Base-by-base conservation (phyloP, 495 filamentous ascomycete genomes). In the Xanthoparmelia taractica region DNA sequence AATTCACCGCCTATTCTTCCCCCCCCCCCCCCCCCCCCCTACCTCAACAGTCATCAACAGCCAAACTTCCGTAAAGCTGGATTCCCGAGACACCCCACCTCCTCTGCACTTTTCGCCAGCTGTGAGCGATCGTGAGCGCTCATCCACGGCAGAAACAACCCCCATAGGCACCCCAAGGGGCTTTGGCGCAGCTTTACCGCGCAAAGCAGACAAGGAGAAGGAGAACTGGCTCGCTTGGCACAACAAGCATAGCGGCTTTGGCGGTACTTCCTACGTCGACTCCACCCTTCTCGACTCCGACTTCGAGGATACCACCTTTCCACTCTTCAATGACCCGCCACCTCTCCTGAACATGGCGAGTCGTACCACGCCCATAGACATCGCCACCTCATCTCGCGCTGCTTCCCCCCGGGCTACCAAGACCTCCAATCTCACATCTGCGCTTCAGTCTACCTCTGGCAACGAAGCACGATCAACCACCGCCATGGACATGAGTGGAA, bases 371-470 rank as follows among this genome's bases (percentile, higher is more conserved):
- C 86, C 86, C 31, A 87, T 89, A 69, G 80, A 88, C 73, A 87
- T 88, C 71, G 76, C 83, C 73, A 79, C 82, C 61, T 71, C 77
- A 23, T 71, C 74, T 34, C 80, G 84, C 67, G 81, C 84, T 77
- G 78, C 67, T 87, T 86, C 85, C 52, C 84, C 86, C 38, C 82
- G 84, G 57, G 76, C 77, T 40, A 80, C 82, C 65, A 79, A 85
- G 70, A 77, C 82, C 37, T 85, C 81, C 66, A 87, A 86, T 69
- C 73, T 87, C 52, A 85, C 82, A 7, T 84, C 83, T 48, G 84
- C 84, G 54, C 70, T 87, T 58, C 82, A 84, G 64, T 77, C 77
- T 63, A 76, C 76, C 63, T 76, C 62, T 65, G 79, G 55, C 68
- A 74, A 65, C 68, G 76, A 68, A 72, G 34, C 60, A 23, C 70